These are phyloP conservation scores for Periconia digitata DNA, from an alignment of 2,329 filamentous ascomycete species.

Conservation along the genomic window DNA sequence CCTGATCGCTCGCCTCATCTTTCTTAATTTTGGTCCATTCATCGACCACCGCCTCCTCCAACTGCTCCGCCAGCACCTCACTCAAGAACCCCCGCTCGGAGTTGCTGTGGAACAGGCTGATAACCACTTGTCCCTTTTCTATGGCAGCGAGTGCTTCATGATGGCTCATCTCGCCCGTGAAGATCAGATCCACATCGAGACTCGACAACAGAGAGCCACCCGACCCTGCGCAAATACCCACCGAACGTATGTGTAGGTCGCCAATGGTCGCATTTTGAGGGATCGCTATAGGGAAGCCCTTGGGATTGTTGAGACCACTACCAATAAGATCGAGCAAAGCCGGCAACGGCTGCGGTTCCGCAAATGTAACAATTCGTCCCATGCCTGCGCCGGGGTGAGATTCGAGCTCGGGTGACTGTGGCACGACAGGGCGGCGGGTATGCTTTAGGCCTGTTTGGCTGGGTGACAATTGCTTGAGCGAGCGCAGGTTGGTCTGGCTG, in stretches of 20 bases:
- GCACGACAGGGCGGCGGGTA: constrained; percentile 56
- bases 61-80: constrained; percentile 66
- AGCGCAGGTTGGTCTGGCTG: constrained; percentile 45
- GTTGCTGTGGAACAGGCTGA: constrained; percentile 90
- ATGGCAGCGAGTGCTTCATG: constrained; percentile 87
- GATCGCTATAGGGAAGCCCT: constrained; percentile 64
- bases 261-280: constrained; percentile 60
- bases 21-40: constrained; percentile 56
- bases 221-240: constrained; percentile 88
- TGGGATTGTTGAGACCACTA: constrained; percentile 66
- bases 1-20: constrained; percentile 43
- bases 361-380: constrained; percentile 62
- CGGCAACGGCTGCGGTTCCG: constrained; percentile 54
- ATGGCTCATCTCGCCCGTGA: constrained; percentile 92
- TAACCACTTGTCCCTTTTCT: constrained; percentile 78
- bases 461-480: constrained; percentile 27
- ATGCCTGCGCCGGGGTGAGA: constrained; percentile 57
- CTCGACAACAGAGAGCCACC: constrained; percentile 75
- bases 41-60: constrained; percentile 61
- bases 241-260: constrained; percentile 62
- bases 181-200: constrained; percentile 72
- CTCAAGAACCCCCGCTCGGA: constrained; percentile 83
- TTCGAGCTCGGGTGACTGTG: constrained; percentile 45
- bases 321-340: constrained; percentile 64
- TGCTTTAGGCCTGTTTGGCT: constrained; percentile 41